phyloP scores from a whole-genome alignment of 257 asterid genomes.

The Plantago elongata region DNA sequence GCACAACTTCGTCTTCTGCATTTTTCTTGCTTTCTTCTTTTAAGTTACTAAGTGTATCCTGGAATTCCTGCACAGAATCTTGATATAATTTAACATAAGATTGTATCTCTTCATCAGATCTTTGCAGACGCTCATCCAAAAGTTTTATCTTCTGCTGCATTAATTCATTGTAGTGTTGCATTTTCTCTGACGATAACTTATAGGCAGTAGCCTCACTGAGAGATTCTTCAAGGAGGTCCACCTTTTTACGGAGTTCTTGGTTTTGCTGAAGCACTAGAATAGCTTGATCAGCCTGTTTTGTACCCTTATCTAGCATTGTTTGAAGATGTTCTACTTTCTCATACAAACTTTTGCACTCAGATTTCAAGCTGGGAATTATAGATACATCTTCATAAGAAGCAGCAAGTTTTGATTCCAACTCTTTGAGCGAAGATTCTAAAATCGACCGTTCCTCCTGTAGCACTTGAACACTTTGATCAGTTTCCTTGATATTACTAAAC shows the following conservation, averaged over 20 bases:
- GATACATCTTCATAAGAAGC: constrained; percentile 70
- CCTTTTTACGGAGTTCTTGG: constrained; percentile 79
- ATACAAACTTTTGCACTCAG: constrained; percentile 58
- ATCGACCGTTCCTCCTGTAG: constrained; percentile 64
- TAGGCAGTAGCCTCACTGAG: constrained; percentile 66
- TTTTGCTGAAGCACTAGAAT: constrained; percentile 71
- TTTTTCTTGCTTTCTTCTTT: constrained; percentile 65
- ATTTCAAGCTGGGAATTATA: constrained; percentile 47
- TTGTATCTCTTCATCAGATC: constrained; percentile 82
- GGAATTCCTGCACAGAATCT: constrained; percentile 86
- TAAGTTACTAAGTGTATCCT: constrained; percentile 57
- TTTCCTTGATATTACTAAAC: constrained; percentile 50
- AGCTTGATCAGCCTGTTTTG: constrained; percentile 77
- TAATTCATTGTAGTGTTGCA: constrained; percentile 65
- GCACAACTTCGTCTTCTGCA: constrained; percentile 36
- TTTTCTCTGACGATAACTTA: constrained; percentile 70
- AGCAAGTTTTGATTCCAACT: constrained; percentile 61
- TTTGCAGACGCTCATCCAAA: constrained; percentile 77
- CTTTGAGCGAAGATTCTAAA: constrained; percentile 60
- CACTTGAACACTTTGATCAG: constrained; percentile 55
- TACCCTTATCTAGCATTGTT: constrained; percentile 54
- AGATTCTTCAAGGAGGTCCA: constrained; percentile 78
- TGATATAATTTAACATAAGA: constrained; percentile 65
- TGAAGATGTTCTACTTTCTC: constrained; percentile 76
- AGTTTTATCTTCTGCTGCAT: constrained; percentile 78